A percentile compares a stretch with the other conserved stretches of the same genome.
phyloP scores from a whole-genome alignment of 768 basidiomycete genomes.

The Leccinum uliginosum region DNA sequence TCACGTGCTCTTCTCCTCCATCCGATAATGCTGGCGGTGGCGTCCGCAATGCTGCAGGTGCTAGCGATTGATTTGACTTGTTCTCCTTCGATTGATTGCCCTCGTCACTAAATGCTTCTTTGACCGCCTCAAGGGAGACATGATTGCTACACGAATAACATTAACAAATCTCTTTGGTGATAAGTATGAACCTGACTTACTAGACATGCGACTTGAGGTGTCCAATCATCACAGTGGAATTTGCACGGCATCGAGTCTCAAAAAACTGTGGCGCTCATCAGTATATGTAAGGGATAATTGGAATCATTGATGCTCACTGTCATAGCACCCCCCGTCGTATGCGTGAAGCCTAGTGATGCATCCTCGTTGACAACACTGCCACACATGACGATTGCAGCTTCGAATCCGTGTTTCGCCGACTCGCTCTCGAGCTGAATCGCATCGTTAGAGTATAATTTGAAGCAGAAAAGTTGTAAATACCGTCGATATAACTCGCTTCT shows the following conservation, averaged over 20 bases:
- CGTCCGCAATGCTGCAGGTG: background rate
- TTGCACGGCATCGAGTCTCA: background rate
- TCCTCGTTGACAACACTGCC: conserved; percentile 1
- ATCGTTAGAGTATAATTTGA: background rate
- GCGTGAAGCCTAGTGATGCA: background rate
- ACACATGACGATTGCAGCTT: conserved; percentile 4
- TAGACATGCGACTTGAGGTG: conserved; percentile 8
- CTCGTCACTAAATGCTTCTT: background rate
- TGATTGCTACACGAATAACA: background rate
- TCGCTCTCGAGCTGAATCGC: background rate
- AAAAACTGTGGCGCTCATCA: background rate
- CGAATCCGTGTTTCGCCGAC: background rate
- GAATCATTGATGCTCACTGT: background rate
- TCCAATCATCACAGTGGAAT: background rate
- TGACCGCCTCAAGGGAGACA: conserved; percentile 2
- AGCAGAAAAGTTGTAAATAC: background rate
- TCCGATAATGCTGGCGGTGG: background rate
- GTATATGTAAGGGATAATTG: background rate
- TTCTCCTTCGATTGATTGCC: background rate
- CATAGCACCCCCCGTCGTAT: background rate
- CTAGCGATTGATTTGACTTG: background rate
- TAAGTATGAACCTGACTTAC: background rate
- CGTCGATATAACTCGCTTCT: too few relatives aligned
- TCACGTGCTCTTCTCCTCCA: background rate
- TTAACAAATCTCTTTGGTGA: background rate